Percentiles rank a stretch among this genome's conserved stretches.
Conservation (phyloP, 352 stramenopile genomes). For the Pythium graminicola region DNA sequence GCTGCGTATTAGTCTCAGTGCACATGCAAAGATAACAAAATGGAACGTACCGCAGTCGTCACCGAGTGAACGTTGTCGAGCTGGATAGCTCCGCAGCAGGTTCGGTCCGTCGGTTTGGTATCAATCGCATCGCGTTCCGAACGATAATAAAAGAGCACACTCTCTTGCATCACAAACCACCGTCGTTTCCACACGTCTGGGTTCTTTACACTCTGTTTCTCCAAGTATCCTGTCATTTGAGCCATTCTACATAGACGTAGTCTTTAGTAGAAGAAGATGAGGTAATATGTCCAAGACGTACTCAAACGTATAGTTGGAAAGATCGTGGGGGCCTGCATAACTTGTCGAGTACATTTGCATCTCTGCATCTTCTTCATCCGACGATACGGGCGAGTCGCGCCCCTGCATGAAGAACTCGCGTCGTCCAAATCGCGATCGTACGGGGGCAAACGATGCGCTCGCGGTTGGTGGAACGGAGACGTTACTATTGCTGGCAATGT, state of each 20-base stretch:
- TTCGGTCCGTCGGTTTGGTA: constrained; percentile 46
- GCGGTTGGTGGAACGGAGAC: constrained; percentile 6
- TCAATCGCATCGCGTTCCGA: constrained; percentile 44
- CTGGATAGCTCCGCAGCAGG: constrained; percentile 65
- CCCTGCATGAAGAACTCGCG: constrained; percentile 21
- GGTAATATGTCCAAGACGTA: constrained; percentile 7
- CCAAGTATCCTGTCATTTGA: constrained; percentile 70
- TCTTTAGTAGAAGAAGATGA: too few relatives aligned
- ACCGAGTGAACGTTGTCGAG: constrained; percentile 82
- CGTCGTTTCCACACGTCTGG: constrained; percentile 62
- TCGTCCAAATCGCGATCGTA: constrained; percentile 14
- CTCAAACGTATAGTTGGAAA: constrained; percentile 25
- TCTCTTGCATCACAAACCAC: constrained; percentile 86
- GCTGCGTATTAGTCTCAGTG: not conserved
- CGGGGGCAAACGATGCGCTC: constrained; percentile 8
- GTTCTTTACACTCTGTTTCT: constrained; percentile 79
- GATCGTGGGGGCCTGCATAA: constrained; percentile 21
- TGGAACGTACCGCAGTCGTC: constrained; percentile 54
- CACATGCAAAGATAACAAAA: not conserved
- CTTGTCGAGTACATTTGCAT: constrained; percentile 28
- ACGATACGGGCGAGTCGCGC: constrained; percentile 16
- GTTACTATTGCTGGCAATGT: not conserved
- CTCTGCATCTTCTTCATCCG: constrained; percentile 21
- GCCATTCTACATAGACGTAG: constrained; percentile 53
- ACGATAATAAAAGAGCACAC: constrained; percentile 82